Conservation (phyloP, 192 early-diverging fungal species). For the Linnemannia zychae region DNA sequence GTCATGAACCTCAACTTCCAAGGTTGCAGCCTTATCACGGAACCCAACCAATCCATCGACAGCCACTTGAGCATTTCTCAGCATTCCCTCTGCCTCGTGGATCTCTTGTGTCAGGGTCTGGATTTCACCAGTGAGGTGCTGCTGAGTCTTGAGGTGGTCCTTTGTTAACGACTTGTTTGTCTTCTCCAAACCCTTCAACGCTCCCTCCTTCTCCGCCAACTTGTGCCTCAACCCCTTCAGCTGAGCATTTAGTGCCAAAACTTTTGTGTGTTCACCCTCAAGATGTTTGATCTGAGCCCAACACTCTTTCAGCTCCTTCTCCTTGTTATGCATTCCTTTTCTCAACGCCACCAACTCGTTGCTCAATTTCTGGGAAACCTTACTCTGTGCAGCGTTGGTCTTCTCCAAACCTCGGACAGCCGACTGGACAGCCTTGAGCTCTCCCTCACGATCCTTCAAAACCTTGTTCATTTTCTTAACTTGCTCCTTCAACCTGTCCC, state of each 20-base stretch:
- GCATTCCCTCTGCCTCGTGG: neutral
- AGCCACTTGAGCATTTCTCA: slow-evolving; percentile 9
- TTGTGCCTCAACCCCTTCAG: neutral
- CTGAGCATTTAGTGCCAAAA: neutral
- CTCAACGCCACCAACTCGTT: neutral
- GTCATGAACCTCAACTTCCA: slow-evolving; percentile 14
- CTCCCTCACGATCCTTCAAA: neutral
- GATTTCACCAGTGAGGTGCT: slow-evolving; percentile 6
- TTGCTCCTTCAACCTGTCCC: slow-evolving; percentile 1
- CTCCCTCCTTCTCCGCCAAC: neutral
- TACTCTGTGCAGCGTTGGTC: neutral
- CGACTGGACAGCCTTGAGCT: neutral
- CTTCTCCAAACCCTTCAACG: neutral
- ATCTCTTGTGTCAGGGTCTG: slow-evolving; percentile 16
- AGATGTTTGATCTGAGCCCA: slow-evolving; percentile 9
- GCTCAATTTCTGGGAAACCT: neutral
- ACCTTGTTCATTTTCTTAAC: neutral
- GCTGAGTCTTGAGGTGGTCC: neutral
- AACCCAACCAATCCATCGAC: slow-evolving; percentile 15
- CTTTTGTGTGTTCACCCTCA: slow-evolving; percentile 10
- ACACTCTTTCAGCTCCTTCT: slow-evolving; percentile 15
- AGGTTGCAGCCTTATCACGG: slow-evolving; percentile 10
- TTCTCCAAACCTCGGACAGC: slow-evolving; percentile 19
- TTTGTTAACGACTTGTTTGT: slow-evolving; percentile 7
- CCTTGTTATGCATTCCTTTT: neutral